phyloP scores from a whole-genome alignment of 2,329 filamentous ascomycete genomes.

The Magnaporthiopsis poae region DNA sequence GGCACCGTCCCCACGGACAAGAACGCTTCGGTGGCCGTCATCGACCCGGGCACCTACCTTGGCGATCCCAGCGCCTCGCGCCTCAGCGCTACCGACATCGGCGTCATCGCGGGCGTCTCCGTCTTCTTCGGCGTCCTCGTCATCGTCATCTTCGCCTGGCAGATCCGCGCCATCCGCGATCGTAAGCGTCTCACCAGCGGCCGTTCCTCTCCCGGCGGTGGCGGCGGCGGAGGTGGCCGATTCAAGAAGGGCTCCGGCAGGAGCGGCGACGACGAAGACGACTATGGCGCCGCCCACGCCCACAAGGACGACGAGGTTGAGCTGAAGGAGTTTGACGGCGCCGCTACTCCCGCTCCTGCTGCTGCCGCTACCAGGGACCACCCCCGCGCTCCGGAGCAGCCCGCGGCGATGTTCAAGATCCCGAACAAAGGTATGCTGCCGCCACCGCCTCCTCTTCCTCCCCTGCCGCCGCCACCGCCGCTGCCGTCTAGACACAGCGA shows the following conservation, averaged over 20 bases:
- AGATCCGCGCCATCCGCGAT: not conserved
- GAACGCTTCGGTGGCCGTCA: slow-evolving; percentile 2
- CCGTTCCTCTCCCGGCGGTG: no score
- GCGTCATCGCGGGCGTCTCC: slow-evolving; percentile 4
- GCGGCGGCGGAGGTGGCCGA: no score
- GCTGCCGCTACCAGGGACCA: not conserved
- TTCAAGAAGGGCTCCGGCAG: slow-evolving; percentile 3
- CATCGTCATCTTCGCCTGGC: slow-evolving; percentile 7
- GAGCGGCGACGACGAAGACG: not conserved
- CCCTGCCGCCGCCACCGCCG: no score
- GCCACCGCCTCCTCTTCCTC: no score
- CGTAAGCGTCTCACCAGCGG: not conserved
- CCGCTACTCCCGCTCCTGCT: not conserved
- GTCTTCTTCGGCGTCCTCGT: slow-evolving; percentile 6
- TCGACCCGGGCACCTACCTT: slow-evolving; percentile 3
- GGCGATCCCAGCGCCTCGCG: slow-evolving; percentile 2
- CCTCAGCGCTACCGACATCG: slow-evolving; percentile 4
- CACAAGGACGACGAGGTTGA: not conserved
- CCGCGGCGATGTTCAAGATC: not conserved
- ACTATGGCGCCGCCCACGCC: not conserved
- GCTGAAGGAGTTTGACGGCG: not conserved
- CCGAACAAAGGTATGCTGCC: not conserved
- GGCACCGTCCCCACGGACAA: slow-evolving; percentile 5
- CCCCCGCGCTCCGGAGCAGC: no score
- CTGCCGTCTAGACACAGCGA: not conserved